Conservation (phyloP, 768 basidiomycete species). For the Leucocoprinus birnbaumii region DNA sequence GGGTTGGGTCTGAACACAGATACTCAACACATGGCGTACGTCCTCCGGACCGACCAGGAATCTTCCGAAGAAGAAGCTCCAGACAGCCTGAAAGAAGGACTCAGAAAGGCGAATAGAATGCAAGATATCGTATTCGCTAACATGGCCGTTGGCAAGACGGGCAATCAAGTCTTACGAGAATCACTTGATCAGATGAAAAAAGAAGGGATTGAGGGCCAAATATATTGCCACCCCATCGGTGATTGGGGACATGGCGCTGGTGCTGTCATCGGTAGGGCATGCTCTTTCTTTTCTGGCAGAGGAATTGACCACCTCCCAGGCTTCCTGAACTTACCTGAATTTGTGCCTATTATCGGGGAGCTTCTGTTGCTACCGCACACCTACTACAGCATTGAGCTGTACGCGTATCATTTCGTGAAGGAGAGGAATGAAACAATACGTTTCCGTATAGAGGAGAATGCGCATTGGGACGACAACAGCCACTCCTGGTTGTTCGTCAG, state of each 20-base stretch:
- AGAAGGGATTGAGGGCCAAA: constrained; percentile 44
- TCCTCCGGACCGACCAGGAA: constrained; percentile 32
- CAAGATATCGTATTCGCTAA: constrained; percentile 45
- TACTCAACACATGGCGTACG: constrained; percentile 55
- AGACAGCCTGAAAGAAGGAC: constrained; percentile 38
- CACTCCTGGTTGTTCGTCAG: constrained; percentile 45
- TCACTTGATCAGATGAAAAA: constrained; percentile 40
- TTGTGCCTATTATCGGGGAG: constrained; percentile 46
- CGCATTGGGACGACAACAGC: constrained; percentile 34
- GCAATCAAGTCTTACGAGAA: constrained; percentile 41
- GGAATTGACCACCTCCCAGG: constrained; percentile 21
- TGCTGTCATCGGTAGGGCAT: constrained; percentile 35
- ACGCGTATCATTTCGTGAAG: constrained; percentile 44
- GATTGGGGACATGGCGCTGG: constrained; percentile 56
- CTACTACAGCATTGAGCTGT: constrained; percentile 53
- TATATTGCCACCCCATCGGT: constrained; percentile 54
- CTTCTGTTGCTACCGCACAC: constrained; percentile 44
- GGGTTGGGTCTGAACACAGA: constrained; percentile 55
- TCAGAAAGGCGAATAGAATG: constrained; percentile 45
- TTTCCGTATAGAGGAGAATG: constrained; percentile 44
- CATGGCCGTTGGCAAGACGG: constrained; percentile 44
- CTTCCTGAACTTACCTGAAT: constrained; percentile 39
- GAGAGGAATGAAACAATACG: constrained; percentile 46
- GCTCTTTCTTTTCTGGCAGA: too few relatives aligned
- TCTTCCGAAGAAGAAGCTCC: constrained; percentile 40